Evolutionary conservation across 2,329 filamentous ascomycete species (phyloP).

Genomic region (Diaporthe sp.): DNA sequence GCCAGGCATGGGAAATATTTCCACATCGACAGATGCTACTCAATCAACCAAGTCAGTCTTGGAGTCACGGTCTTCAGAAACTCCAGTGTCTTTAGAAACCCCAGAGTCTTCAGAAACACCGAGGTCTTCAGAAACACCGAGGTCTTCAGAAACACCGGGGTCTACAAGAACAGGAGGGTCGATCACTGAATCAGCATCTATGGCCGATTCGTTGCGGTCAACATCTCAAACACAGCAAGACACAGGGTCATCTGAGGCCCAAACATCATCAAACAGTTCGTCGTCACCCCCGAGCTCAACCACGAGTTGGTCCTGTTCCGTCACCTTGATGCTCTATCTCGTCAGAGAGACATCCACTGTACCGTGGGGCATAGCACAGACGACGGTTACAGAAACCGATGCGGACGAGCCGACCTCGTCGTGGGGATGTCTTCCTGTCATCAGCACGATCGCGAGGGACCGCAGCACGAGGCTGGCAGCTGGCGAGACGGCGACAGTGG

Average conservation of each 20-base stretch:
- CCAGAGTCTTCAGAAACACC: too few relatives aligned
- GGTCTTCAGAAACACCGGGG: too few relatives aligned
- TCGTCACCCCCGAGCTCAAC: not conserved
- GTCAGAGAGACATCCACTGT: not conserved
- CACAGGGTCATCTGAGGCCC: too few relatives aligned
- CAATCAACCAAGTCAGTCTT: not conserved
- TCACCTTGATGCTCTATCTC: not conserved
- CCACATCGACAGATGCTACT: not conserved
- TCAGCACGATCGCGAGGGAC: not conserved
- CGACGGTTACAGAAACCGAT: not conserved
- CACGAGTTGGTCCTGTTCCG: not conserved
- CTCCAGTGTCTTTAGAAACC: too few relatives aligned
- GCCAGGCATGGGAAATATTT: not conserved
- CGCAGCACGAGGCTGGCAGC: not conserved
- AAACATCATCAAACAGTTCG: too few relatives aligned
- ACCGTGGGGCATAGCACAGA: not conserved
- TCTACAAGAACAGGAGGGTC: too few relatives aligned
- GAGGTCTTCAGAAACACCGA: too few relatives aligned
- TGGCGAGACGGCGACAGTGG: not conserved
- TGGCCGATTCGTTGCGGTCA: too few relatives aligned
- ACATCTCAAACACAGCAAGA: not conserved
- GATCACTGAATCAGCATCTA: too few relatives aligned
- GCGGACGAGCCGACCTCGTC: not conserved
- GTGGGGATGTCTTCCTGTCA: not conserved
- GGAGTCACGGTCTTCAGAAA: not conserved